Conservation (phyloP, 2,329 filamentous ascomycete species). For the Xylariaceae sp. region DNA sequence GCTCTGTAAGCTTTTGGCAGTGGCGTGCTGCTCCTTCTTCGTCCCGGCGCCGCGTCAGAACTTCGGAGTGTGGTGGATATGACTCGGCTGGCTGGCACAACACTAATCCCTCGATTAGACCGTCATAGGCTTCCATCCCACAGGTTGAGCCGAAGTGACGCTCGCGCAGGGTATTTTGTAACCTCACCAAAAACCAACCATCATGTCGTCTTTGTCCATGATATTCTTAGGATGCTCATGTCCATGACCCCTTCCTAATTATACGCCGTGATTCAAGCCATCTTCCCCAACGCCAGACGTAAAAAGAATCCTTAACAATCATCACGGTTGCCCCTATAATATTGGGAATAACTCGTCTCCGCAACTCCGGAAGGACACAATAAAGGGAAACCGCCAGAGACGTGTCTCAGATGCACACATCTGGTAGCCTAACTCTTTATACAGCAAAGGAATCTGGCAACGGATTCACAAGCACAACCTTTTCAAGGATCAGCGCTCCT, state of each 20-base stretch:
- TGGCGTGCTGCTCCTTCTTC: not conserved
- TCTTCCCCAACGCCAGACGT: slow-evolving; percentile 36
- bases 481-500: slow-evolving; percentile 37
- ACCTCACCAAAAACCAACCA: not conserved
- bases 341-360: slow-evolving; percentile 15
- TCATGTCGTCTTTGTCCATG: slow-evolving; percentile 3
- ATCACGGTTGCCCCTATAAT: slow-evolving; percentile 3
- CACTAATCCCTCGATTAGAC: not conserved
- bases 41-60: not conserved
- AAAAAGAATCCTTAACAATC: slow-evolving; percentile 22
- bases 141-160: not conserved
- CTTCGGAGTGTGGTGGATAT: not conserved
- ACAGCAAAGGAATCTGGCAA: slow-evolving; percentile 14
- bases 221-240: slow-evolving; percentile 10
- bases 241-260: slow-evolving; percentile 5
- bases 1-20: slow-evolving; percentile 23
- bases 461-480: not conserved
- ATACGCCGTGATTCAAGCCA: slow-evolving; percentile 19
- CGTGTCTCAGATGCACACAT: slow-evolving; percentile 4
- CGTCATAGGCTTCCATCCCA: not conserved
- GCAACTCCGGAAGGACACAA: slow-evolving; percentile 21
- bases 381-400: not conserved
- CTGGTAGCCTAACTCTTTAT: slow-evolving; percentile 2
- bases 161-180: not conserved
- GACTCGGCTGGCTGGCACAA: not conserved